Evolutionary conservation across 208 protist genomes (phyloP), one percentile per base, ranked within the genome.

Genomic region (Crithidia thermophila): DNA sequence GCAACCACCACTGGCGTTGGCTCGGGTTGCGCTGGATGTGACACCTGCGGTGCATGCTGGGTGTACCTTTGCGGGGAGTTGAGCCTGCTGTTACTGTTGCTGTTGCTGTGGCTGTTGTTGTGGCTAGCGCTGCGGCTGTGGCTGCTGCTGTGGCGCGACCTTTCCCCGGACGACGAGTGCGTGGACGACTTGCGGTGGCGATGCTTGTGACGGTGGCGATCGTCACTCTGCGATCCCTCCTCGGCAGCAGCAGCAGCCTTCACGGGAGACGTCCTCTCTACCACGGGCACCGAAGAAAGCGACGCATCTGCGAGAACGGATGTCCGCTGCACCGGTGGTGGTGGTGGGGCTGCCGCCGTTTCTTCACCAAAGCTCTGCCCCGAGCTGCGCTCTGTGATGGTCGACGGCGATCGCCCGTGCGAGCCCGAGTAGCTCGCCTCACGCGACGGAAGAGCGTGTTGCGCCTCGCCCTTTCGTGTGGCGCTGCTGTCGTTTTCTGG

Each of bases 381-480:
- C 1, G 60, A 66, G 60, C 60, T 57, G 47, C 20, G 47, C 23
- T 47, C 51, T 0, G 60, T 66, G 16, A 66, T 66, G 2, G 60
- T 57, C 0, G 60, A 66, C 2, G 60, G 60, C 13, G 47, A 42
- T 13, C 46, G 47, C 0, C 47, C 60, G 16, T 14, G 60, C 2
- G 47, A 57, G 27, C 45, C 33, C 2, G 34, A 43, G 21, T 21
- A 6, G 25, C 60, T 56, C 36, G 13, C 43, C 6, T 66, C 60
- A 23, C 47, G 9, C 34, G 47, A 28, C 14, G 7, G 1, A 2
- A 33, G 2, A 16, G 45, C 25, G 16, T 45, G 13, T 2, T 10
- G 34, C 1, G 11, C 55, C 11, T 20, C 49, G 33, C 28, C 45
- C 18, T 50, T 13, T 14, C 20, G 40, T 21, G 16, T 45, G 10